Percentiles rank a stretch among this genome's conserved stretches.
phyloP scores from a whole-genome alignment of 2,329 filamentous ascomycete species.

The Calycina herbarum region DNA sequence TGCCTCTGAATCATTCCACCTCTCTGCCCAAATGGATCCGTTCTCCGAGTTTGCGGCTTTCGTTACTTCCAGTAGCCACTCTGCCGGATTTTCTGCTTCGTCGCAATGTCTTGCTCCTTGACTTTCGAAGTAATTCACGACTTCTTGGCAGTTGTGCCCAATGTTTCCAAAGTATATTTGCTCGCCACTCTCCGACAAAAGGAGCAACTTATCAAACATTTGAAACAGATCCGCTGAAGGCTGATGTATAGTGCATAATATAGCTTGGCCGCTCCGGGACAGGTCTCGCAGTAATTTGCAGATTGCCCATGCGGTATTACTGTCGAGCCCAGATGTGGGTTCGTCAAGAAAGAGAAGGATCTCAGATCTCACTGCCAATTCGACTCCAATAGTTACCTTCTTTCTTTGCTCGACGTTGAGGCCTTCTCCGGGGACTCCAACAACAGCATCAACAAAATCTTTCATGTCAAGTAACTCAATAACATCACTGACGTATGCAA shows the following conservation, averaged over 20 bases:
- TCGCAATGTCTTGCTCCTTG: conserved; percentile 66
- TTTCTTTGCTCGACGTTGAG: conserved; percentile 65
- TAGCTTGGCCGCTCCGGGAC: conserved; percentile 80
- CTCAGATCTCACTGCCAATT: conserved; percentile 85
- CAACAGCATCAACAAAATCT: conserved; percentile 84
- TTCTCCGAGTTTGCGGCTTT: not conserved
- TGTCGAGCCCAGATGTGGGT: conserved; percentile 7
- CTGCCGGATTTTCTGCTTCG: conserved; percentile 72
- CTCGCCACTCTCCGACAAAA: conserved; percentile 71
- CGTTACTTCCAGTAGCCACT: conserved; percentile 66
- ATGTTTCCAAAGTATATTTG: conserved; percentile 56
- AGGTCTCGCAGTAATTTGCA: conserved; percentile 79
- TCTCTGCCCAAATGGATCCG: conserved; percentile 50
- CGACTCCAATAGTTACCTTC: conserved; percentile 87
- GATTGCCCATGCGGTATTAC: conserved; percentile 66
- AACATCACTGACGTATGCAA: conserved; percentile 83
- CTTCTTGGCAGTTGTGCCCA: conserved; percentile 43
- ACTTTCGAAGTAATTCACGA: conserved; percentile 66
- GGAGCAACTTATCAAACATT: conserved; percentile 77
- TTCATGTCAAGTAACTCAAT: conserved; percentile 73
- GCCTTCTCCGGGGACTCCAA: conserved; percentile 84
- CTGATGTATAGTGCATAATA: conserved; percentile 93
- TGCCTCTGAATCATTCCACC: conserved; percentile 48
- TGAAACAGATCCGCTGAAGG: conserved; percentile 90
- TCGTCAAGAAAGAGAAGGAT: conserved; percentile 85